These are phyloP conservation scores for Yarrowia hollandica DNA, from an alignment of 805 yeast genomes.

Conservation along the genomic window DNA sequence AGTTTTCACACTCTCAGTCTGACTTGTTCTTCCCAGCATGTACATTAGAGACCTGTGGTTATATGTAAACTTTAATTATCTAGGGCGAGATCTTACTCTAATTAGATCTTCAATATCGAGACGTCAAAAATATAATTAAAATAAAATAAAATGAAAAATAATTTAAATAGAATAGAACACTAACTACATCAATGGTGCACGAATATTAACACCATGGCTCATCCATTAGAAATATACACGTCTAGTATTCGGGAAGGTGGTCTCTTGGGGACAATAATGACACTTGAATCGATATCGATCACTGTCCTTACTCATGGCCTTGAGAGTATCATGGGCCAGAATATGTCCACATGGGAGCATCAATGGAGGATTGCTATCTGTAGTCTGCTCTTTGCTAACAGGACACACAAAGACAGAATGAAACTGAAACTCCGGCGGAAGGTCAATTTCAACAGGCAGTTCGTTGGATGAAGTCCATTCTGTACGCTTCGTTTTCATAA, in stretches of 20 bases:
- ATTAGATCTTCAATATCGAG: no score
- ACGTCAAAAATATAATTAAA: no score
- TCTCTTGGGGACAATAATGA: slow-evolving; percentile 66
- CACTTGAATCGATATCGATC: slow-evolving; percentile 58
- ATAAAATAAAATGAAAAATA: no score
- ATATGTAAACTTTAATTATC: no score
- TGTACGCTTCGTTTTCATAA: slow-evolving; percentile 44
- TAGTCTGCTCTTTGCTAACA: slow-evolving; percentile 65
- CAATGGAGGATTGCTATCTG: slow-evolving; percentile 60
- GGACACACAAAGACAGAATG: slow-evolving; percentile 75
- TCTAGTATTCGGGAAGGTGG: slow-evolving; percentile 46
- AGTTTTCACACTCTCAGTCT: background rate
- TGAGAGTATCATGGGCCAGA: slow-evolving; percentile 55
- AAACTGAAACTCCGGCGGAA: slow-evolving; percentile 55
- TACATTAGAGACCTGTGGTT: background rate
- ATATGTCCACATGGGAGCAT: slow-evolving; percentile 65
- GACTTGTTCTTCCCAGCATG: background rate
- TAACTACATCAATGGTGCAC: background rate
- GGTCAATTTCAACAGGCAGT: slow-evolving; percentile 59
- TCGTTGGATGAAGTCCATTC: slow-evolving; percentile 62
- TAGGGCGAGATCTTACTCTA: no score
- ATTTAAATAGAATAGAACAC: background rate
- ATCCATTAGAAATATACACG: slow-evolving; percentile 47
- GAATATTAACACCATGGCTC: background rate
- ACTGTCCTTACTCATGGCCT: slow-evolving; percentile 47